phyloP scores from a whole-genome alignment of 805 yeast genomes.

The Yamadazyma philogaea region DNA sequence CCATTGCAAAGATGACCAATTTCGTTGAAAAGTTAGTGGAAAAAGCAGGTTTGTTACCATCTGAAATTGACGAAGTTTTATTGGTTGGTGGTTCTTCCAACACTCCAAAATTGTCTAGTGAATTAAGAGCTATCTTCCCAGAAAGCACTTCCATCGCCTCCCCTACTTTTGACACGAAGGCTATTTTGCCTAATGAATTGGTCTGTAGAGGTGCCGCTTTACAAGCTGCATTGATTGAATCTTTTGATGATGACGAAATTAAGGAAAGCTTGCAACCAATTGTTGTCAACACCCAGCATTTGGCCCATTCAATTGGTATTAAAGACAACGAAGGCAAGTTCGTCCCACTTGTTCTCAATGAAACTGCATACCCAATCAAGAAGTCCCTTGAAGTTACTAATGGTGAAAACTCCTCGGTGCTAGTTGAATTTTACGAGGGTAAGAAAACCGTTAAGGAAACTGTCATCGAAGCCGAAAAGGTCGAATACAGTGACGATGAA shows the following conservation, averaged over 20 bases:
- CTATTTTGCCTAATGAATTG: conserved; percentile 84
- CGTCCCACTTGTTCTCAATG: conserved; percentile 68
- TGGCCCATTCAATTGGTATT: conserved; percentile 80
- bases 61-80: conserved; percentile 87
- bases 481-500: conserved; percentile 41
- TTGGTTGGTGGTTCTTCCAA: conserved; percentile 92
- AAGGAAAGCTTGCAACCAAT: conserved; percentile 78
- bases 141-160: conserved; percentile 72
- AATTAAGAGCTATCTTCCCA: conserved; percentile 74
- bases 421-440: conserved; percentile 79
- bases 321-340: conserved; percentile 70
- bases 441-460: conserved; percentile 80
- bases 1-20: conserved; percentile 67
- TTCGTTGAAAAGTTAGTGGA: conserved; percentile 72
- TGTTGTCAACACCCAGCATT: conserved; percentile 84
- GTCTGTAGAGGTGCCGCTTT: conserved; percentile 93
- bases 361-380: conserved; percentile 89
- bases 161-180: conserved; percentile 74
- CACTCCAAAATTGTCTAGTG: conserved; percentile 84
- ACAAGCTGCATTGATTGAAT: conserved; percentile 84
- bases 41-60: conserved; percentile 80
- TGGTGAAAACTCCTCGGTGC: conserved; percentile 55
- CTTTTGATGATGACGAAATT: conserved; percentile 80
- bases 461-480: conserved; percentile 62
- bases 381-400: conserved; percentile 64